Conservation (phyloP, 768 basidiomycete species). For the Tephrocybe rancida region DNA sequence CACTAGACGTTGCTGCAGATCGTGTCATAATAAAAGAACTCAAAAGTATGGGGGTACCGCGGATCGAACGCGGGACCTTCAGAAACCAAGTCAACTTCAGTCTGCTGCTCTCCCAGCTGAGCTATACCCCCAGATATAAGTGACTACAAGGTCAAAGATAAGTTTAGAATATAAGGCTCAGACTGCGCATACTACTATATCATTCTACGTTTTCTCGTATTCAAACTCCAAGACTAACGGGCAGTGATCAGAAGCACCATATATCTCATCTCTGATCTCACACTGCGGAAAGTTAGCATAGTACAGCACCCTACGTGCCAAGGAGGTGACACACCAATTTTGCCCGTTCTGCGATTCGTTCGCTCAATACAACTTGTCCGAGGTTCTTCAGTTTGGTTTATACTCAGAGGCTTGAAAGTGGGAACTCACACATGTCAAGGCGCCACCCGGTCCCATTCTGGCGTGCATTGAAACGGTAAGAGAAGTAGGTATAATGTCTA, state of each 20-base stretch:
- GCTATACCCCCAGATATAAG: slow-evolving; percentile 50
- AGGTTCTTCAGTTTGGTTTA: not conserved
- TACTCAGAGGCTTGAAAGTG: not conserved
- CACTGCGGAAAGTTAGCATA: slow-evolving; percentile 43
- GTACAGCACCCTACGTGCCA: not conserved
- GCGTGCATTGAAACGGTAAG: slow-evolving; percentile 81
- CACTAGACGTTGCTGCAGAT: too few species aligned
- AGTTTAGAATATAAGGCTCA: not conserved
- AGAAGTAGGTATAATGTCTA: slow-evolving; percentile 85
- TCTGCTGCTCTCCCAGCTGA: slow-evolving; percentile 73
- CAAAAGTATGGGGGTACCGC: slow-evolving; percentile 75
- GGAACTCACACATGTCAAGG: slow-evolving; percentile 73
- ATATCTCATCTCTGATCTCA: slow-evolving; percentile 84
- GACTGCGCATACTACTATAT: not conserved
- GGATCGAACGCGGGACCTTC: slow-evolving; percentile 78
- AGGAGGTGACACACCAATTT: slow-evolving; percentile 47
- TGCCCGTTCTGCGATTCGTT: slow-evolving; percentile 62
- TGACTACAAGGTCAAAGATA: not conserved
- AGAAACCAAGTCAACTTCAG: slow-evolving; percentile 51
- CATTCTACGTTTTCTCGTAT: not conserved
- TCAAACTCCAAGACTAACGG: slow-evolving; percentile 71
- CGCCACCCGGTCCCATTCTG: slow-evolving; percentile 86
- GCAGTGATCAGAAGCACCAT: slow-evolving; percentile 86
- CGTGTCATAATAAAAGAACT: too few species aligned
- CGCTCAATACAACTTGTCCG: slow-evolving; percentile 73